Base-by-base conservation (phyloP, 202 grass and related monocot genomes). In the Schoenoplectus tabernaemontani region DNA sequence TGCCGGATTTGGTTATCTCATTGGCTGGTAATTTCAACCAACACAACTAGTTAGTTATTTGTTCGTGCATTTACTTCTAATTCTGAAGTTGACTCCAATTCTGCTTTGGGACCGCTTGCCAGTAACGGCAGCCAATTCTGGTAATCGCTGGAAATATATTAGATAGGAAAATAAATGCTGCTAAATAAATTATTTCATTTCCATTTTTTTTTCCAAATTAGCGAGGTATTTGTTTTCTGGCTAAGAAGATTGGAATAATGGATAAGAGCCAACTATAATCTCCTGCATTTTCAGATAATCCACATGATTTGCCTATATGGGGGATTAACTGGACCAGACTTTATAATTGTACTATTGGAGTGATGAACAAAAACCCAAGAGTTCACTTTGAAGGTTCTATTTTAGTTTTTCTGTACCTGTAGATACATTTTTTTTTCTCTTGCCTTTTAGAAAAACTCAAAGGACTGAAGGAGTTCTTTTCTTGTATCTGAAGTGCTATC, bases 1-100 rank as follows among this genome's bases (percentile, higher is more conserved):
- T 76, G 79, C 88, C 39, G 90, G 90, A 44, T 99, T 99, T 80
- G 90, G 88, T 64, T 99, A 93, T 80, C 92, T 99, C 85, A 91
- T 99, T 78, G 88, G 88, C 85, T 99, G 96, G 96, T 99, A 84
- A 93, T 60, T 47, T 22, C 19, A 13, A 7, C 44, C 16, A 0
- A 9, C 60, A 48, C 3, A 26, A 37, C 3, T 39, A 12, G 1
- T 32, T 28, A 15, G 47, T 75, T 75, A 20, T 73, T 77, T 57
- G 13, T 77, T 54, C 9, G 1, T 75, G 59, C 41, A 9, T 65
- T 65, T 44, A 44, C n/a, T n/a, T 73, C 28, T 53, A 42, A 60
- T 60, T 39, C 59, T 42, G 54, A 38, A 12, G 12, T 76, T 54
- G 24, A 56, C 46, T 76, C 4, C 23, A 28, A 15, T 37, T 59